Evolutionary conservation across 345 rosid species (phyloP), one percentile per base, ranked within the genome.

Genomic region (Populus deltoides): DNA sequence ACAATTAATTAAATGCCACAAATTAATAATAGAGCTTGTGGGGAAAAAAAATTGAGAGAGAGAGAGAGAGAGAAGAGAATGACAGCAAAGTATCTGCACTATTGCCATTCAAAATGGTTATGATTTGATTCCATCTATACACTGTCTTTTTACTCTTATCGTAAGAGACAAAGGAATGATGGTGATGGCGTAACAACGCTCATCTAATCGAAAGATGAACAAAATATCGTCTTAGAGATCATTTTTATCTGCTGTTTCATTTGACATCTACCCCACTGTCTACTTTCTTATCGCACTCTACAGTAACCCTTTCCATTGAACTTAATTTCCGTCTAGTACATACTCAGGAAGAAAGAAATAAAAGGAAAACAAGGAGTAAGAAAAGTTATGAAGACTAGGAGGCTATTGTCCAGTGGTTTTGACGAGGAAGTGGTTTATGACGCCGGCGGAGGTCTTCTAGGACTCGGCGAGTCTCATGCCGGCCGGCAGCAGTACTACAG

Each of bases 361-460:
- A 15, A 3, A n/a, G 6, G 15, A 12, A 24, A 41, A 36, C 36
- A 4, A 33, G 36, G 36, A 33, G 36, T 33, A 33, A 2, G 17
- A 38, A 1, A 9, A 27, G 12, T 41, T 6, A 67, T 1, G 65
- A 8, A 31, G 1, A 49, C 81, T 71, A 85, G 43, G 85, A 80
- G 33, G 82, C 79, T 53, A 85, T 86, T 59, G 84, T 65, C 80
- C 85, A 75, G 2, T 76, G 83, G 1, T 73, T 86, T 31, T 62
- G 81, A 72, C 51, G 39, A 68, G 17, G 22, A 36, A 62, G 85
- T 7, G 80, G 85, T 22, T 31, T 83, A 24, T 78, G 62, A 12
- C 74, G 71, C 53, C 76, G 85, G 70, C 89, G 83, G 69, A 80
- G 88, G 53, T 89, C 90, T 55, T 85, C 83, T 1, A 81, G 74